Percentiles rank a stretch among this genome's conserved stretches.
phyloP scores from a whole-genome alignment of 345 rosid genomes.

The Rhodomyrtus tomentosa region DNA sequence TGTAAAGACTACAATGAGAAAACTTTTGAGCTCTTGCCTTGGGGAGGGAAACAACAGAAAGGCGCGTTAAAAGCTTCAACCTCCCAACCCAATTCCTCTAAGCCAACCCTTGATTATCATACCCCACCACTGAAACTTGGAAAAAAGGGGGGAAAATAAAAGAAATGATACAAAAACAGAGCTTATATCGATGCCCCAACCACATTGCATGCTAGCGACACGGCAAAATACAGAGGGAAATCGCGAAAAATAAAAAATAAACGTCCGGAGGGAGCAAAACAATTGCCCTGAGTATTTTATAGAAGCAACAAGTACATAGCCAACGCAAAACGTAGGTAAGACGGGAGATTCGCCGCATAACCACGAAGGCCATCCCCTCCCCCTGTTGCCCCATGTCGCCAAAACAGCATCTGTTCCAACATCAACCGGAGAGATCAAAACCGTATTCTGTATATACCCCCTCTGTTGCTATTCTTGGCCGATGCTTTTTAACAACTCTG shows the following conservation, averaged over 20 bases:
- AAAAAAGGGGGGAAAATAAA: background rate
- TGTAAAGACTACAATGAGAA: background rate
- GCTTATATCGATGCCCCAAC: background rate
- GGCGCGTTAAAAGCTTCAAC: background rate
- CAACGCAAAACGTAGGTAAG: constrained; percentile 11
- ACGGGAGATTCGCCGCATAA: background rate
- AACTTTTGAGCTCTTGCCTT: background rate
- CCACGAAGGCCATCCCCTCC: background rate
- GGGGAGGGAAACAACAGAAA: background rate
- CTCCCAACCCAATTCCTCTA: background rate
- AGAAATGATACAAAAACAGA: background rate
- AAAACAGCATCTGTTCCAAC: background rate
- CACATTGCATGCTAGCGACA: background rate
- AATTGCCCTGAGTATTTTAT: constrained; percentile 13
- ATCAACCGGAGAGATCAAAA: background rate
- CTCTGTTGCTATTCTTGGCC: background rate
- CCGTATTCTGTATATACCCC: background rate
- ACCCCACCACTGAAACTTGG: background rate
- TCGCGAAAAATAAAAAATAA: background rate
- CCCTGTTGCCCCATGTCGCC: background rate
- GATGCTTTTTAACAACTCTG: background rate
- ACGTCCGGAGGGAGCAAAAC: background rate
- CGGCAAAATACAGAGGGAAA: background rate
- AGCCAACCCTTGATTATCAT: background rate
- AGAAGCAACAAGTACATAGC: constrained; percentile 11